phyloP scores from a whole-genome alignment of 2,329 filamentous ascomycete species.

The Paradendryphiella salina region DNA sequence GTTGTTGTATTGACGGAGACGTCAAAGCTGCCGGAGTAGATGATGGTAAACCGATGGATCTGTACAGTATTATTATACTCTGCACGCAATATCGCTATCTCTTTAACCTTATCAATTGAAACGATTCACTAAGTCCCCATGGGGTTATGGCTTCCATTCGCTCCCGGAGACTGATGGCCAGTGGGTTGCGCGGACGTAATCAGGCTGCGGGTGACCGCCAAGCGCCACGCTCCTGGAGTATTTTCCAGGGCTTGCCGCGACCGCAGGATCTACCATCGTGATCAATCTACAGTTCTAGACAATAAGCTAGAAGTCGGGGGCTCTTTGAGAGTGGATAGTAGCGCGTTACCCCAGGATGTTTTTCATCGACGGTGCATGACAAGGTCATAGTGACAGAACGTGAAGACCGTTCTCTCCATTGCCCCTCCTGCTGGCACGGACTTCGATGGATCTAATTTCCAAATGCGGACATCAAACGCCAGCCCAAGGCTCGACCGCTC shows the following conservation, averaged over 20 bases:
- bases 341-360: slow-evolving; percentile 9
- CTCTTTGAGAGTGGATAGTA: slow-evolving; percentile 13
- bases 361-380: slow-evolving; percentile 21
- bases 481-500: slow-evolving; percentile 23
- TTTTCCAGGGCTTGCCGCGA: slow-evolving; percentile 12
- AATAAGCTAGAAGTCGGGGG: slow-evolving; percentile 8
- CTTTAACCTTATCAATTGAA: slow-evolving; percentile 35
- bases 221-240: slow-evolving; percentile 24
- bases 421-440: slow-evolving; percentile 35
- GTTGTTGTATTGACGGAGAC: background rate
- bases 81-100: slow-evolving; percentile 12
- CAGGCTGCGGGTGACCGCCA: slow-evolving; percentile 22
- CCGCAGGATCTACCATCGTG: slow-evolving; percentile 28
- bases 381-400: slow-evolving; percentile 28
- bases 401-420: slow-evolving; percentile 28
- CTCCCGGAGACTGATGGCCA: slow-evolving; percentile 22
- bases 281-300: slow-evolving; percentile 20
- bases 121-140: slow-evolving; percentile 28
- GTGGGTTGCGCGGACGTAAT: slow-evolving; percentile 34
- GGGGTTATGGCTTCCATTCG: slow-evolving; percentile 37
- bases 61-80: slow-evolving; percentile 29
- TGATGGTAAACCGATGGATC: slow-evolving; percentile 14
- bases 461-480: slow-evolving; percentile 32
- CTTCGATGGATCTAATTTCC: slow-evolving; percentile 38
- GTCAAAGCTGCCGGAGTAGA: slow-evolving; percentile 2